phyloP scores from a whole-genome alignment of 768 basidiomycete genomes.

The Exsudoporus frostii region DNA sequence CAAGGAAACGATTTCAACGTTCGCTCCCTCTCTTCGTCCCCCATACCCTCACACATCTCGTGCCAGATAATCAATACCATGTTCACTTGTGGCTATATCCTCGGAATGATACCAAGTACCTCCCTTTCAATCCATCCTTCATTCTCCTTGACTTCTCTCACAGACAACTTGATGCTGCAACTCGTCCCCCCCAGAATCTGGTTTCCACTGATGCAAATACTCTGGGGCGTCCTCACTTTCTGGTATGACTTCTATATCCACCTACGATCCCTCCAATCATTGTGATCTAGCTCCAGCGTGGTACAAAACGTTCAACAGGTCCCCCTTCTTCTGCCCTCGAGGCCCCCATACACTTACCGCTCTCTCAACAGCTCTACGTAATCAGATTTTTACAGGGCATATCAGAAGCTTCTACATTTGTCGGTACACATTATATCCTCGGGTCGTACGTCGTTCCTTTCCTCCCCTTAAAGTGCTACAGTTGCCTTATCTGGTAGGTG shows the following conservation, averaged over 20 bases:
- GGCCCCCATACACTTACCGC: not conserved
- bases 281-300: conserved; percentile 46
- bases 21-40: conserved; percentile 4
- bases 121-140: not conserved
- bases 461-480: not conserved
- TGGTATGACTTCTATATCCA: conserved; percentile 36
- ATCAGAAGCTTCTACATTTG: conserved; percentile 73
- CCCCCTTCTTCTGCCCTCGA: not conserved
- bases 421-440: conserved; percentile 69
- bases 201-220: conserved; percentile 61
- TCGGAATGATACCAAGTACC: conserved; percentile 70
- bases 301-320: conserved; percentile 58
- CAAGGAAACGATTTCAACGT: conserved; percentile 62
- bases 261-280: not conserved
- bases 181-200: conserved; percentile 60
- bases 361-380: conserved; percentile 49
- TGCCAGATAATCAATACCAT: conserved; percentile 61
- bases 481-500: conserved; percentile 39
- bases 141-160: not conserved
- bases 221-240: conserved; percentile 66
- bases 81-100: conserved; percentile 72
- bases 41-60: not conserved
- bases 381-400: conserved; percentile 74
- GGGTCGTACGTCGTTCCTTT: conserved; percentile 55
- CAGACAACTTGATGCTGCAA: conserved; percentile 65